Evolutionary conservation across 2,329 filamentous ascomycete species (phyloP).

Genomic region (Biscogniauxia mediterranea): DNA sequence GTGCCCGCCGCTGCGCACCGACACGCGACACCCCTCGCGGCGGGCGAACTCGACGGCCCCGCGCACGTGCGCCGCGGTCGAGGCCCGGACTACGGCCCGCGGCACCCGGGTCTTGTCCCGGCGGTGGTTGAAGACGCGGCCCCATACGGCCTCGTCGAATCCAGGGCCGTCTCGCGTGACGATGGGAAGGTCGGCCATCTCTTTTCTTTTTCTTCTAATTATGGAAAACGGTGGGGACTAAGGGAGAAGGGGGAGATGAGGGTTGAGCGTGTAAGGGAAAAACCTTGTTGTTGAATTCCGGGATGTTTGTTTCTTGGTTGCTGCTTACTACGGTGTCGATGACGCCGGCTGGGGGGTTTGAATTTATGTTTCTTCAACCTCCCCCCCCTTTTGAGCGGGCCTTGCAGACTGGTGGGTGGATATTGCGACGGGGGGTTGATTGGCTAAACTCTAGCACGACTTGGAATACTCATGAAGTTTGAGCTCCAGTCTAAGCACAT

Average conservation of each 20-base stretch:
- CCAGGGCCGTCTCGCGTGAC: constrained; percentile 14
- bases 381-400: too few species aligned
- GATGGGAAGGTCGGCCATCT: not conserved
- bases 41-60: constrained; percentile 40
- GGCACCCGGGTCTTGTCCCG: constrained; percentile 35
- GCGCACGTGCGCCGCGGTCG: constrained; percentile 35
- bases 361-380: too few species aligned
- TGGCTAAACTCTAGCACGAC: not conserved
- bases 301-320: too few species aligned
- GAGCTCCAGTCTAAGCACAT: not conserved
- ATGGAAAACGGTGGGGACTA: too few species aligned
- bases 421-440: too few species aligned
- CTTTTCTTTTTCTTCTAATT: not conserved
- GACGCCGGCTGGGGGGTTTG: too few species aligned
- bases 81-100: constrained; percentile 41
- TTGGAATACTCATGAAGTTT: not conserved
- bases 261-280: too few species aligned
- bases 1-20: constrained; percentile 49
- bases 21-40: constrained; percentile 37
- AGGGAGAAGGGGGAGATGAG: too few species aligned
- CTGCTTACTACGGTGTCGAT: too few species aligned
- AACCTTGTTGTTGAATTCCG: too few species aligned
- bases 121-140: constrained; percentile 45
- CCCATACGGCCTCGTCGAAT: constrained; percentile 30
- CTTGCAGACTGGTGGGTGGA: too few species aligned